Percentiles rank a stretch among this genome's conserved stretches.
These are phyloP conservation scores for Brettanomyces naardenensis DNA, from an alignment of 805 yeast genomes.

Conservation along the genomic window DNA sequence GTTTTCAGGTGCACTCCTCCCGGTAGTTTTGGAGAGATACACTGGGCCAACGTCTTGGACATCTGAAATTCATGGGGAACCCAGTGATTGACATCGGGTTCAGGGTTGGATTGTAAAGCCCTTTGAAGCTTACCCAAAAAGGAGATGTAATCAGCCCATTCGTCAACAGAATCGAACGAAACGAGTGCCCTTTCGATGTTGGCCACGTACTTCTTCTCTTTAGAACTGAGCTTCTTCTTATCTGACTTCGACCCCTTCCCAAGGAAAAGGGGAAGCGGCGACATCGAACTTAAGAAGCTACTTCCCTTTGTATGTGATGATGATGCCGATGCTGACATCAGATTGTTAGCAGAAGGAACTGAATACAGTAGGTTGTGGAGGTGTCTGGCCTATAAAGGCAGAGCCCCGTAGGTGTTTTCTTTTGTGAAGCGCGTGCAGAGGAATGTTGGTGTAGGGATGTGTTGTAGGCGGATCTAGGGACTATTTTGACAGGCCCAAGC, in stretches of 20 bases:
- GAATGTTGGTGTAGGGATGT: no score
- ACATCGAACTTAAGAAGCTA: conserved; percentile 19
- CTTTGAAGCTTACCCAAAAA: conserved; percentile 74
- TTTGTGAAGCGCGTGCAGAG: no score
- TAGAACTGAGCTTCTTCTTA: conserved; percentile 35
- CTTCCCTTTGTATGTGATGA: conserved; percentile 13
- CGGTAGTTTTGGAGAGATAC: conserved; percentile 76
- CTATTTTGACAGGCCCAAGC: no score
- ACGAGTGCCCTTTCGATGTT: conserved; percentile 66
- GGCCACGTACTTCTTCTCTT: conserved; percentile 61
- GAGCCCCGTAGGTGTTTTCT: no score
- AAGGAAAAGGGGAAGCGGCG: conserved; percentile 19
- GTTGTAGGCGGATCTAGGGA: no score
- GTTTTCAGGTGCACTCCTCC: conserved; percentile 95
- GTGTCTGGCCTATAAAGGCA: no score
- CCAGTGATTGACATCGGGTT: conserved; percentile 35
- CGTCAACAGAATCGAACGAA: conserved; percentile 74
- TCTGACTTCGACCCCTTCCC: conserved; percentile 13
- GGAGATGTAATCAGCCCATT: conserved; percentile 98
- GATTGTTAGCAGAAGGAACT: no score
- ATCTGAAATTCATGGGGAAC: conserved; percentile 64
- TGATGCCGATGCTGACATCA: neutral
- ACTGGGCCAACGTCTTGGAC: conserved; percentile 65
- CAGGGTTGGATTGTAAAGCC: conserved; percentile 47
- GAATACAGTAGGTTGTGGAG: no score